Conservation (phyloP, 768 basidiomycete species). For the Mycena haematopus region DNA sequence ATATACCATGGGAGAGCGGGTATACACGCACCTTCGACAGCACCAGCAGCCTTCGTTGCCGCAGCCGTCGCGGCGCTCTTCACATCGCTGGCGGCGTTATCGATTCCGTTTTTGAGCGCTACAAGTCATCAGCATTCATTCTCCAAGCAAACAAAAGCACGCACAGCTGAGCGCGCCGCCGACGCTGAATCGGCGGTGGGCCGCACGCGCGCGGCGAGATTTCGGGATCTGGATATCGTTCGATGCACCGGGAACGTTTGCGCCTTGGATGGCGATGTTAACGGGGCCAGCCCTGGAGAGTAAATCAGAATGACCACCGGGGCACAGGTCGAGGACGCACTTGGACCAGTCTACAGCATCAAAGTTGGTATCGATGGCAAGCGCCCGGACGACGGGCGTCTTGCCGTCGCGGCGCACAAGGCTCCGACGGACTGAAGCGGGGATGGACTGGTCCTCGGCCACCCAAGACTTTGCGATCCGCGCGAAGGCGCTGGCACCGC, state of each 20-base stretch:
- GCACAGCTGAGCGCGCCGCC: neutral
- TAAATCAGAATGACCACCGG: no score
- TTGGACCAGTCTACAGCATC: slow-evolving; percentile 15
- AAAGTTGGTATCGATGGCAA: slow-evolving; percentile 25
- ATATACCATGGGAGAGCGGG: no score
- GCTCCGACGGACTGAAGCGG: neutral
- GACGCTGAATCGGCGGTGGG: slow-evolving; percentile 8
- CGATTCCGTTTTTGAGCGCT: slow-evolving; percentile 5
- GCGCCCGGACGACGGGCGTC: slow-evolving; percentile 21
- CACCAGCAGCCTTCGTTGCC: no score
- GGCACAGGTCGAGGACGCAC: no score
- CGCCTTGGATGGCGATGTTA: slow-evolving; percentile 21
- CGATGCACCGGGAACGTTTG: slow-evolving; percentile 15
- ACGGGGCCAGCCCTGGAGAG: slow-evolving; percentile 4
- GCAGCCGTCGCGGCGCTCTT: neutral
- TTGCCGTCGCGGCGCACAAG: slow-evolving; percentile 14
- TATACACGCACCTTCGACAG: no score
- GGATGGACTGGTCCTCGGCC: slow-evolving; percentile 22
- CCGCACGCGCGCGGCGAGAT: neutral
- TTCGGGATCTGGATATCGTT: neutral
- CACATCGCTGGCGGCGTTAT: neutral
- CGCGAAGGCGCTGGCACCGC: slow-evolving; percentile 17
- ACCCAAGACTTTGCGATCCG: slow-evolving; percentile 18
- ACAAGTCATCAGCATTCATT: neutral
- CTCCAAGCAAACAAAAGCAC: neutral